Evolutionary conservation across 257 asterid genomes (phyloP), one percentile per base, ranked within the genome.

Genomic region (Lantana camara): DNA sequence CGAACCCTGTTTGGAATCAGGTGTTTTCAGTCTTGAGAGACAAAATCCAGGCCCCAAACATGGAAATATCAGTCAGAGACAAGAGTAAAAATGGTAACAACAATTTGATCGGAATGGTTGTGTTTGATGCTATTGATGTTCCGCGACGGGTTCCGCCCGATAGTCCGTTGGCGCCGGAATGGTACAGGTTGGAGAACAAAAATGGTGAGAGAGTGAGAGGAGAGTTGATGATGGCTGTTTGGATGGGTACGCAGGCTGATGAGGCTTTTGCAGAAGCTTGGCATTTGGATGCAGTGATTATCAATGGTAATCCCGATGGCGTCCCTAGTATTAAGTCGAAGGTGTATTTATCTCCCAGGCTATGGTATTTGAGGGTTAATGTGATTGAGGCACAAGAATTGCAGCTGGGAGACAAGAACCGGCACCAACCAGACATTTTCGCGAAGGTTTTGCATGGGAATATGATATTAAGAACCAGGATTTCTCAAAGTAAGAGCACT

Each of bases 171-270:
- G 98, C 98, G n/a, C 92, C 96, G 1, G 90, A 92, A 50, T 89
- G 98, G 98, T 89, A 87, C 44, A 65, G 85, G 63, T 42, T 89
- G 66, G 98, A 82, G 71, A 84, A 83, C 23, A 72, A 24, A 60
- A 74, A 34, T 13, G 85, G 86, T 0, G 85, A 77, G 4, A 82
- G 86, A 57, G 85, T 80, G 21, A 58, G 57, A 17, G 98, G 98
- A 20, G 97, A 89, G 32, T 45, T 89, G 27, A 93, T 93, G 97
- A 48, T 89, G 55, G 93, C 96, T 7, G 47, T 85, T 40, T 93
- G 98, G 98, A 66, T 82, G 62, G 96, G 98, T 20, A 93, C 97
- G 7, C 97, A 92, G 55, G 98, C 96, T 0, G 98, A 92, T 30
- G 96, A 89, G 82, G 96, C 95, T 0, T 89, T 93, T 19, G 78